These are phyloP conservation scores for Pythium aquatile DNA, from an alignment of 352 stramenopile species.

Conservation along the genomic window DNA sequence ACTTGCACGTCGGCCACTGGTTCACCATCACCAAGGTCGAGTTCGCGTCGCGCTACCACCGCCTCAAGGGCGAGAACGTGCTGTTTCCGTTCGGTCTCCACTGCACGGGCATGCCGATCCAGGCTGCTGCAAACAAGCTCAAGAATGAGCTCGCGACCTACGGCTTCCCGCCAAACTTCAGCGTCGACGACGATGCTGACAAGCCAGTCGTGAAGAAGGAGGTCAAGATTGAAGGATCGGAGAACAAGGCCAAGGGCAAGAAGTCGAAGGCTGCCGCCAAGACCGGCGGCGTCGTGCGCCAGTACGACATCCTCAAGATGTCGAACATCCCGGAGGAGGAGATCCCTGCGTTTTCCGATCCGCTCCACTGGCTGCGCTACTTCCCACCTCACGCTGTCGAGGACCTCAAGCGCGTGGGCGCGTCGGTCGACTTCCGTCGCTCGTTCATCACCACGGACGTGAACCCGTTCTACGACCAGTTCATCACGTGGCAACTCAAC, in stretches of 20 bases:
- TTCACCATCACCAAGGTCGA: constrained; percentile 99
- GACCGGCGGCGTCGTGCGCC: constrained; percentile 94
- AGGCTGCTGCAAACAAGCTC: constrained; percentile 99
- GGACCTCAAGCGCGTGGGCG: constrained; percentile 98
- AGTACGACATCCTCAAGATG: constrained; percentile 99
- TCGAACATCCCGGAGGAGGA: constrained; percentile 89
- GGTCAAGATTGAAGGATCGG: constrained; percentile 75
- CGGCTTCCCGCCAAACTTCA: constrained; percentile 94
- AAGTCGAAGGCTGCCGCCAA: constrained; percentile 99
- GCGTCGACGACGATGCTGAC: constrained; percentile 56
- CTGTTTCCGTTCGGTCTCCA: constrained; percentile 99
- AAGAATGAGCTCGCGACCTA: constrained; percentile 96
- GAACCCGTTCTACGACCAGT: constrained; percentile 99
- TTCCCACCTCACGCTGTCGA: constrained; percentile 96
- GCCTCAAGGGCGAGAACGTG: constrained; percentile 98
- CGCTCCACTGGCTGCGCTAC: constrained; percentile 98
- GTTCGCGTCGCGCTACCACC: constrained; percentile 93
- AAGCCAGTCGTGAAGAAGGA: constrained; percentile 34
- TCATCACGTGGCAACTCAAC: constrained; percentile 99
- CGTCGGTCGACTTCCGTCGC: constrained; percentile 97
- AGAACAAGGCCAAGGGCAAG: constrained; percentile 92
- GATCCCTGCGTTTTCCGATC: constrained; percentile 97
- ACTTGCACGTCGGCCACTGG: constrained; percentile 96
- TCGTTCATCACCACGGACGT: constrained; percentile 99
- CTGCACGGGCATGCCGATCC: constrained; percentile 99